Conservation (phyloP, 768 basidiomycete genomes). For the Suillus bovinus region DNA sequence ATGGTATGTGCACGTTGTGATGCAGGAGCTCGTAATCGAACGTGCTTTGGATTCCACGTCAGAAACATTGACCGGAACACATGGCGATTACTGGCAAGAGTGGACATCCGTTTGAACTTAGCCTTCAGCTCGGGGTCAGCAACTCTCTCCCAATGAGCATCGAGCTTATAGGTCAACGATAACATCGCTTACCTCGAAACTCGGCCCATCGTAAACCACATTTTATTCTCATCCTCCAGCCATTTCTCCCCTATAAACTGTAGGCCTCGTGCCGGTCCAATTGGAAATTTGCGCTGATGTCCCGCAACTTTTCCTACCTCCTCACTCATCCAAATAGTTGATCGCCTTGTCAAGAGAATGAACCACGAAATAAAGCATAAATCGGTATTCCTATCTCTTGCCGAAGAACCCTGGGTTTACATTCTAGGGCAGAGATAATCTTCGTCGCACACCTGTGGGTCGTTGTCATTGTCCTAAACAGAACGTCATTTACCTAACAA, state of each 20-base stretch:
- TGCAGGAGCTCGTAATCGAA: not conserved
- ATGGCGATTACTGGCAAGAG: constrained; percentile 18
- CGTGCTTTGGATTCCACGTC: not conserved
- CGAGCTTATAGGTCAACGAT: constrained; percentile 11
- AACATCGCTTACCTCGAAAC: constrained; percentile 27
- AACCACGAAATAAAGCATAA: not conserved
- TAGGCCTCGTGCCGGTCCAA: too few species aligned
- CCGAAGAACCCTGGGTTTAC: not conserved
- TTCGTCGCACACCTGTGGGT: not conserved
- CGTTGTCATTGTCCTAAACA: not conserved
- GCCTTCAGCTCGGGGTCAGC: constrained; percentile 10
- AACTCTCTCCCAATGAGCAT: constrained; percentile 15
- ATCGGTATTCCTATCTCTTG: not conserved
- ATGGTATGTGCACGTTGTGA: not conserved
- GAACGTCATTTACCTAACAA: not conserved
- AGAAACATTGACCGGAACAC: not conserved
- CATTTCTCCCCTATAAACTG: too few species aligned
- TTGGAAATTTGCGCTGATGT: too few species aligned
- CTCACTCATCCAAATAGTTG: not conserved
- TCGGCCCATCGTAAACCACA: constrained; percentile 21
- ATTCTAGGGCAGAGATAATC: not conserved
- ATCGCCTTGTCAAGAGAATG: not conserved
- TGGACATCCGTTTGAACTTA: constrained; percentile 8
- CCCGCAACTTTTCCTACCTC: not conserved
- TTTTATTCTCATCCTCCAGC: constrained; percentile 19